These are phyloP conservation scores for Epichloe hybrida DNA, from an alignment of 2,329 filamentous ascomycete genomes.

Conservation along the genomic window DNA sequence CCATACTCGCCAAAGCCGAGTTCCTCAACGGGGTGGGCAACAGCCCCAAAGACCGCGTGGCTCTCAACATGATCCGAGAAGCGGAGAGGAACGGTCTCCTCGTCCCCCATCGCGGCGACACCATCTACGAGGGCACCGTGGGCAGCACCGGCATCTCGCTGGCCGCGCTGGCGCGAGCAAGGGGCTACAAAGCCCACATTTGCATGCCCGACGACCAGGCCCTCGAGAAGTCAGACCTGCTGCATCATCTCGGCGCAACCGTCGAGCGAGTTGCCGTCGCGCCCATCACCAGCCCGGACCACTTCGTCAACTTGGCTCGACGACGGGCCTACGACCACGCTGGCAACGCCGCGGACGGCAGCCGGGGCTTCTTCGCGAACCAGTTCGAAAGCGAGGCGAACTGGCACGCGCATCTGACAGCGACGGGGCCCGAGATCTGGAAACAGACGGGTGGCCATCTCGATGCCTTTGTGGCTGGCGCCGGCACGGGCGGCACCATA, in stretches of 20 bases:
- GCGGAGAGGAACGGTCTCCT: conserved; percentile 70
- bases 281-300: conserved; percentile 81
- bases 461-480: conserved; percentile 84
- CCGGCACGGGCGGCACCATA: conserved; percentile 88
- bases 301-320: conserved; percentile 89
- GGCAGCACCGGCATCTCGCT: conserved; percentile 94
- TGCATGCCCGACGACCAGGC: conserved; percentile 94
- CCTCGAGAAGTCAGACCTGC: conserved; percentile 75
- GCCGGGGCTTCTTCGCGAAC: conserved; percentile 83
- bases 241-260: conserved; percentile 79
- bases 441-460: conserved; percentile 59
- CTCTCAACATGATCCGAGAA: conserved; percentile 71
- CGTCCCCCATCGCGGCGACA: conserved; percentile 70
- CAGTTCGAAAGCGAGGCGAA: conserved; percentile 92
- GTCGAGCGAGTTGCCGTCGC: conserved; percentile 85
- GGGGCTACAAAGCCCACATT: conserved; percentile 88
- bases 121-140: conserved; percentile 94
- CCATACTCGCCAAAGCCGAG: conserved; percentile 88
- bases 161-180: conserved; percentile 74
- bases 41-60: conserved; percentile 90
- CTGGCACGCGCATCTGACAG: conserved; percentile 67
- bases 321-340: conserved; percentile 65
- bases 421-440: conserved; percentile 84
- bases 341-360: conserved; percentile 37
- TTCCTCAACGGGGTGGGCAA: conserved; percentile 91